These are phyloP conservation scores for Solanum rostratum DNA, from an alignment of 257 asterid genomes.

Conservation along the genomic window DNA sequence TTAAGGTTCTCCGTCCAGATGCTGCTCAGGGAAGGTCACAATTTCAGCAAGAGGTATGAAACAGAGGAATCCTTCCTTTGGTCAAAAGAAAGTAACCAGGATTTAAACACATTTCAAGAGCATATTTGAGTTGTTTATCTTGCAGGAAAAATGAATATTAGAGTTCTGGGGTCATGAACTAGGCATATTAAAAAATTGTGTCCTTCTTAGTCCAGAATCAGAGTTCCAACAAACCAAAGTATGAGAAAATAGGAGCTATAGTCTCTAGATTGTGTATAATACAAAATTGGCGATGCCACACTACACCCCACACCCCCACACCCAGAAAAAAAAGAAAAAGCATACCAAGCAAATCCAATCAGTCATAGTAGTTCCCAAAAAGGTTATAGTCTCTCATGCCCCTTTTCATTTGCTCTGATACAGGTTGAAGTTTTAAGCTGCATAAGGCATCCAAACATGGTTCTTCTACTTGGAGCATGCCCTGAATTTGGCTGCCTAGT, in stretches of 20 bases:
- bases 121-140: not conserved
- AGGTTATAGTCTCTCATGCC: not conserved
- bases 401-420: conserved; percentile 1
- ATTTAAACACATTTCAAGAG: not conserved
- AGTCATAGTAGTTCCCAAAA: not conserved
- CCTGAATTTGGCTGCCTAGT: conserved; percentile 94
- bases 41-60: conserved; percentile 82
- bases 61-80: not conserved
- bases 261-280: not conserved
- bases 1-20: conserved; percentile 90
- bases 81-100: not conserved
- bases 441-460: conserved; percentile 96
- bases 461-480: conserved; percentile 94
- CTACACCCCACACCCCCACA: no score
- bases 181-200: not conserved
- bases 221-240: not conserved
- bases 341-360: not conserved
- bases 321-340: not conserved
- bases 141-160: not conserved
- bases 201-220: not conserved
- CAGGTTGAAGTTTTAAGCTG: conserved; percentile 91
- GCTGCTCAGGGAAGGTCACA: conserved; percentile 95
- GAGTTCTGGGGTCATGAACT: not conserved
- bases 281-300: not conserved
- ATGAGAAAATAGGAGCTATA: not conserved